Evolutionary conservation across 2,329 filamentous ascomycete species (phyloP), one percentile per base, ranked within the genome.

Genomic region (Hymenoscyphus infarciens): DNA sequence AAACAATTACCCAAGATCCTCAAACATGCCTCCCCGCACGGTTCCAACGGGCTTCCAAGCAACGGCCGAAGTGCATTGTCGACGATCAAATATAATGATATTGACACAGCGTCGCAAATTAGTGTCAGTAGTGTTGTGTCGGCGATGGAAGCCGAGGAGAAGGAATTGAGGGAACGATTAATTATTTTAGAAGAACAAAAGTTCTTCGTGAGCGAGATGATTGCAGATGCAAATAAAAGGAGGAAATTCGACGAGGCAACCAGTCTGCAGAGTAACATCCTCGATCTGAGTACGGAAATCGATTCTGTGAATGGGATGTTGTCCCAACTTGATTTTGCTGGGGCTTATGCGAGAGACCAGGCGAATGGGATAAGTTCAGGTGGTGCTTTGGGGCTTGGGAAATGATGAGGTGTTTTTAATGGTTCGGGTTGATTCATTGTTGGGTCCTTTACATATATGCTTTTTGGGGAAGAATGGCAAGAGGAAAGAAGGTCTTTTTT

Each of bases 171-270:
- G 29, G 87, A 90, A 66, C 77, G 84, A 10, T 73, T 91, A 11
- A 90, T 90, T 45, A 82, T 91, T 1, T 77, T 91, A 0, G 87
- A 91, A 71, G 88, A 91, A 72, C 88, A 91, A 71, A 87, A 86
- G 69, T 91, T 90, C 73, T 82, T 91, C 69, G 87, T 91, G 0
- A 81, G 81, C 1, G 86, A 88, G 69, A 90, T 90, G 87, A 82
- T 90, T 29, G 83, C 82, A 0, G 84, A 88, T 71, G 88, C 88
- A 2, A 87, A 86, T 57, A 86, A 84, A 69, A 81, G 85, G 63
- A 80, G 88, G 35, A 85, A 84, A 66, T 90, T 89, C 66, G 88
- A 91, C 70, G 88, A 91, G 72, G 86, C 90, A 2, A 81, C 81
- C 29, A 85, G 83, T 31, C 75, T 91, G 53, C 81, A 82, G 1